These are phyloP conservation scores for Ogataea siamensis DNA, from an alignment of 805 yeast genomes.

Conservation along the genomic window DNA sequence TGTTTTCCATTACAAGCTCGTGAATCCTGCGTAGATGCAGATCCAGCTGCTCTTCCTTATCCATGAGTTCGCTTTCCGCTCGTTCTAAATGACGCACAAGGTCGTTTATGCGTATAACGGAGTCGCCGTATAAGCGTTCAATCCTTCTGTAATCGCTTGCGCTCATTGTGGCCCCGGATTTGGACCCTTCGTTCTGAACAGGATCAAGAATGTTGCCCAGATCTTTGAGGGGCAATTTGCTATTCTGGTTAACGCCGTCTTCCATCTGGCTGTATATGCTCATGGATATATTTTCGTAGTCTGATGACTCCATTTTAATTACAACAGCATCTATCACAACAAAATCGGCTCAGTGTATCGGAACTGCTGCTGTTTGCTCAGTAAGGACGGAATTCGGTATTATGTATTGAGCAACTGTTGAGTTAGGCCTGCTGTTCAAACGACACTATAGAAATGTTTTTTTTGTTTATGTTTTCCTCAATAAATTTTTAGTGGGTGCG, in stretches of 20 bases:
- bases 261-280: slow-evolving; percentile 14
- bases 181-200: neutral
- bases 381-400: too few species aligned
- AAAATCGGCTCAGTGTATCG: neutral
- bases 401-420: too few species aligned
- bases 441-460: neutral
- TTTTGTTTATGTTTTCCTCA: slow-evolving; percentile 18
- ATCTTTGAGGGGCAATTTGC: slow-evolving; percentile 20
- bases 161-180: neutral
- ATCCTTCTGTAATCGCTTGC: slow-evolving; percentile 23
- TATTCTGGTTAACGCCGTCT: slow-evolving; percentile 3
- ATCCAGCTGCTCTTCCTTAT: slow-evolving; percentile 30
- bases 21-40: slow-evolving; percentile 26
- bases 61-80: slow-evolving; percentile 33
- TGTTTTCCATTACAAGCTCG: slow-evolving; percentile 29
- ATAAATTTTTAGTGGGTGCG: slow-evolving; percentile 5
- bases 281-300: slow-evolving; percentile 22
- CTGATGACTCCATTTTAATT: slow-evolving; percentile 21
- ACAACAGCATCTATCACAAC: slow-evolving; percentile 4
- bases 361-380: too few species aligned
- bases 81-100: slow-evolving; percentile 36
- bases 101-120: slow-evolving; percentile 30
- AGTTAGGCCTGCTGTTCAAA: neutral
- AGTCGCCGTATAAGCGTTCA: slow-evolving; percentile 33
- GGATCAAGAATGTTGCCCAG: slow-evolving; percentile 17